phyloP scores from a whole-genome alignment of 345 rosid species.

The Cardamine occulta region DNA sequence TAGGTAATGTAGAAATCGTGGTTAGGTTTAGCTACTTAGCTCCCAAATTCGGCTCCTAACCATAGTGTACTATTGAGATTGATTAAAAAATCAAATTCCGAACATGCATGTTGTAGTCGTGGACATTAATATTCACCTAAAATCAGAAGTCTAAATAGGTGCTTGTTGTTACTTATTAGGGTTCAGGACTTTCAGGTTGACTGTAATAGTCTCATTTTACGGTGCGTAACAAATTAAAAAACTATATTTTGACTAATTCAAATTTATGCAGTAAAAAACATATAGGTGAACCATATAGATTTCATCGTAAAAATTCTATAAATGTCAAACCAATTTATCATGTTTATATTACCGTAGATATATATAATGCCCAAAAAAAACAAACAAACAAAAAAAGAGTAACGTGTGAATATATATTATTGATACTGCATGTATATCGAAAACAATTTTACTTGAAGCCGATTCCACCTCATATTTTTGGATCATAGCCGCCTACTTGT shows the following conservation, averaged over 20 bases:
- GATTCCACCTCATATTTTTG: not conserved
- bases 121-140: not conserved
- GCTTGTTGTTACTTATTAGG: not conserved
- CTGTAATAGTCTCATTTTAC: not conserved
- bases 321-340: not conserved
- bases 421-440: no score
- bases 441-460: not conserved
- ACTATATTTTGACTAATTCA: not conserved
- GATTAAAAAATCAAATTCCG: not conserved
- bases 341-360: not conserved
- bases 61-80: not conserved
- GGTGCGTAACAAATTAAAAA: not conserved
- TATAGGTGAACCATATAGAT: not conserved
- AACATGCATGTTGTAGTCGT: not conserved
- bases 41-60: not conserved
- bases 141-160: not conserved
- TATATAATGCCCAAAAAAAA: not conserved
- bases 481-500: not conserved
- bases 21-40: constrained; percentile 3
- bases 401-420: no score
- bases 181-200: not conserved
- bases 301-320: not conserved
- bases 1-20: constrained; percentile 4
- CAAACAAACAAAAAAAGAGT: no score
- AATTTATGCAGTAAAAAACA: not conserved